Conservation (phyloP, 1,284 basidiomycete genomes). For the Fomitopsis betulina region DNA sequence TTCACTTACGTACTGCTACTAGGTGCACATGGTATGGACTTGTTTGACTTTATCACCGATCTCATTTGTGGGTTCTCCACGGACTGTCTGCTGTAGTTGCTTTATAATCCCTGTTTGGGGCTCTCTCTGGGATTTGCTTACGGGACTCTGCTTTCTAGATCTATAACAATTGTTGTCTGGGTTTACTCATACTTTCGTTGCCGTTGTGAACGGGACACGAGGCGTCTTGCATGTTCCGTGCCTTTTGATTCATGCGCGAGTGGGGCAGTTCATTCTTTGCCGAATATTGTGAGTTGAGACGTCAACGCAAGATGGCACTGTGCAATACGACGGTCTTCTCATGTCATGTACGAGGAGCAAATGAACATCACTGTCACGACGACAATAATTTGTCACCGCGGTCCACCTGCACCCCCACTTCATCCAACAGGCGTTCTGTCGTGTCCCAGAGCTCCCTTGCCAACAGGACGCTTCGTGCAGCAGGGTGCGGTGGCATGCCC, state of each 20-base stretch:
- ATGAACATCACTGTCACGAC: neutral
- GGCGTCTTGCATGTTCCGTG: no score
- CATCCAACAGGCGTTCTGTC: slow-evolving; percentile 30
- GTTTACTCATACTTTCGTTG: no score
- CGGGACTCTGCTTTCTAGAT: no score
- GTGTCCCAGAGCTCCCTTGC: slow-evolving; percentile 42
- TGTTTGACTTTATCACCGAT: neutral
- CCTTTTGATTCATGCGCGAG: neutral
- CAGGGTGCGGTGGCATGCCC: slow-evolving; percentile 20
- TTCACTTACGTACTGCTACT: neutral
- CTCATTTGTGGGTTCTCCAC: neutral
- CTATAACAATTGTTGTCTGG: no score
- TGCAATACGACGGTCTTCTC: neutral
- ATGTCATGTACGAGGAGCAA: neutral
- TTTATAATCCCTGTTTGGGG: neutral
- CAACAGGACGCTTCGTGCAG: slow-evolving; percentile 33
- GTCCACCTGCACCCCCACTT: slow-evolving; percentile 11
- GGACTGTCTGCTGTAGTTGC: neutral
- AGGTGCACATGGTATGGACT: neutral
- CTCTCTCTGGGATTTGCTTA: neutral
- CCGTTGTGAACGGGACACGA: no score
- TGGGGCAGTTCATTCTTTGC: no score
- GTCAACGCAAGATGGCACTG: no score
- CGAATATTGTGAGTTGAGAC: no score
- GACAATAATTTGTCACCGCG: neutral